Percentiles rank a stretch among this genome's conserved stretches.
These are phyloP conservation scores for Ascochyta clinopodiicola DNA, from an alignment of 2,329 filamentous ascomycete species.

Conservation along the genomic window DNA sequence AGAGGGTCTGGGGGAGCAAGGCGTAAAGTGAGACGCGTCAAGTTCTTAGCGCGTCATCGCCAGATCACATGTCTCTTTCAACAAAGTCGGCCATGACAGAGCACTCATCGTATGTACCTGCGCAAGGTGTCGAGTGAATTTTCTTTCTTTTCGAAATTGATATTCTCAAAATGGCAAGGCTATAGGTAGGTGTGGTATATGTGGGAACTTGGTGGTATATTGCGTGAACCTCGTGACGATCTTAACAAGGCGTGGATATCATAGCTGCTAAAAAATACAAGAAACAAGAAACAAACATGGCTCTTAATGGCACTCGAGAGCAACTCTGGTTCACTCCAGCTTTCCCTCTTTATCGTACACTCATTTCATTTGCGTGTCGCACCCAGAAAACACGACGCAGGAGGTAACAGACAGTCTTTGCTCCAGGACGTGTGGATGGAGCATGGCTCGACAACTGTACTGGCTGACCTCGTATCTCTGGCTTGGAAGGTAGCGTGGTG, in stretches of 20 bases:
- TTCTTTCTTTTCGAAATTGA: too few species aligned
- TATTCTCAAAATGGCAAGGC: neutral
- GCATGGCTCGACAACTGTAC: constrained; percentile 4
- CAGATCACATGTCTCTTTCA: constrained; percentile 20
- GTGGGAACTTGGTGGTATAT: neutral
- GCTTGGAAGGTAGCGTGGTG: neutral
- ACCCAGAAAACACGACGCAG: too few species aligned
- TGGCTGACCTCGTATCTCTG: neutral
- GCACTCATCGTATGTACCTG: too few species aligned
- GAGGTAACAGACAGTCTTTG: neutral
- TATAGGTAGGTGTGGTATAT: neutral
- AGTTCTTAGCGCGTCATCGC: constrained; percentile 15
- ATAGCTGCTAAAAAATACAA: constrained; percentile 19
- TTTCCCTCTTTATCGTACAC: neutral
- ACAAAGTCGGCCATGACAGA: neutral
- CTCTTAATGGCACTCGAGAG: neutral
- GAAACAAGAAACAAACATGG: constrained; percentile 5
- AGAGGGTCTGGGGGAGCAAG: neutral
- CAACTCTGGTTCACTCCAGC: neutral
- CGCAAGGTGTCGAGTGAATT: too few species aligned
- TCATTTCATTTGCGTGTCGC: neutral
- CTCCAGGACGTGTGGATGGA: neutral
- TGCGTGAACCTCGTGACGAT: constrained; percentile 1
- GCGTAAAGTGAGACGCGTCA: constrained; percentile 7
- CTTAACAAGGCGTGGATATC: constrained; percentile 22